Percentiles rank a stretch among this genome's conserved stretches.
phyloP scores from a whole-genome alignment of 2,329 filamentous ascomycete genomes.

The Colletotrichum sidae region DNA sequence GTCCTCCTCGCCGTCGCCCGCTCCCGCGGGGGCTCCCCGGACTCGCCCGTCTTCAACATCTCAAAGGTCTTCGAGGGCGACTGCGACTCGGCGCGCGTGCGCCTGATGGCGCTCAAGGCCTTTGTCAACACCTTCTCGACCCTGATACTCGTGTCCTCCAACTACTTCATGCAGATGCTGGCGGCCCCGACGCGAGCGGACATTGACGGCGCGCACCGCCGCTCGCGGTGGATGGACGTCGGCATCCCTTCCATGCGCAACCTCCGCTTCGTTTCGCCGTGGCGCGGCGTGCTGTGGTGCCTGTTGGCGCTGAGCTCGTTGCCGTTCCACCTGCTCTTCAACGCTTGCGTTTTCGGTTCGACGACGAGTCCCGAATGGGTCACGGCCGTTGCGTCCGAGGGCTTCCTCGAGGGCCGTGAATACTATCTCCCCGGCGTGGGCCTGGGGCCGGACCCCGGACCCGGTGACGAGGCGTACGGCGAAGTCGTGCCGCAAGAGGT shows the following conservation, averaged over 20 bases:
- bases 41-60: neutral
- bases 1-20: neutral
- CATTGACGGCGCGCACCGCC: constrained; percentile 56
- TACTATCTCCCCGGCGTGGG: constrained; percentile 23
- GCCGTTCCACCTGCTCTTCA: constrained; percentile 45
- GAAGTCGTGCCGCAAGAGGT: neutral
- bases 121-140: constrained; percentile 54
- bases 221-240: constrained; percentile 55
- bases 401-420: constrained; percentile 35
- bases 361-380: constrained; percentile 24
- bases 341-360: constrained; percentile 28
- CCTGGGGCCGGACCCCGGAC: neutral
- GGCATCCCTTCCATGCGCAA: constrained; percentile 57
- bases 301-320: constrained; percentile 41
- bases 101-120: constrained; percentile 40
- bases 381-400: constrained; percentile 11
- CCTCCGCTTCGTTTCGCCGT: constrained; percentile 38
- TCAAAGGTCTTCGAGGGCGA: neutral
- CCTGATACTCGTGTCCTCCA: constrained; percentile 30
- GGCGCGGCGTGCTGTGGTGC: constrained; percentile 38
- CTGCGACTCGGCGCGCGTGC: neutral
- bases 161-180: constrained; percentile 40
- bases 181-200: constrained; percentile 34
- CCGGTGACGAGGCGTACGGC: too few relatives aligned
- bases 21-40: neutral